Base-by-base conservation (phyloP, 2,329 filamentous ascomycete species). In the Hypoxylon sp. region DNA sequence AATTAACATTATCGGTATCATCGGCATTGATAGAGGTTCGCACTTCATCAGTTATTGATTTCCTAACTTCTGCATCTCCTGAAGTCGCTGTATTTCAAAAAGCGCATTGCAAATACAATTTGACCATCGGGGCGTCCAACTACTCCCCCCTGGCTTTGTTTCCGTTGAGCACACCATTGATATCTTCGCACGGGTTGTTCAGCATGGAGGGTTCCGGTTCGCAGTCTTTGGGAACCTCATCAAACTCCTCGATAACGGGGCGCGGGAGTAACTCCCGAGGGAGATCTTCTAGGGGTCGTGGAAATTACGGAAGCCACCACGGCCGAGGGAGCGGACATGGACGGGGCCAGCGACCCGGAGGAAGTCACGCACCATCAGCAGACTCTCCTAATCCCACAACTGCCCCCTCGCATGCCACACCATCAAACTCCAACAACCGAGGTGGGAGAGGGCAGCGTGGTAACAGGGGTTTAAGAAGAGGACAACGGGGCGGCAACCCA, bases 71-170 rank as follows among this genome's bases (percentile, higher is more conserved):
- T 71, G 60, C 28, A 30, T 65, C 65, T 61, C 75, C 61, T 57
- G 67, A 82, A 82, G 80, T 71, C 80, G 80, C 80, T 81, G 76
- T 81, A 81, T 82, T 82, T 81, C 75, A 78, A 78, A 81, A 80
- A 82, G 80, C 80, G 80, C 80, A 80, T 49, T 44, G 26, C 46
- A 50, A 36, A 33, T 20, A 50, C 26, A 30, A 33, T 32, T n/a
- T n/a, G n/a, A n/a, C n/a, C n/a, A n/a, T n/a, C n/a, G n/a, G n/a
- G n/a, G n/a, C n/a, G n/a, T n/a, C 32, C 36, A 6, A 28, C 16
- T 46, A 16, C 30, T 20, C 11, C 16, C 18, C n/a, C 28, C 38
- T 66, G 36, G 22, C n/a, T 53, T 49, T 54, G 7, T 50, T 22
- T 24, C 44, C 8, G 24, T 14, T 20, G 42, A 14, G 33, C 42